Evolutionary conservation across 257 asterid genomes (phyloP).

Genomic region (Coffea eugenioides): DNA sequence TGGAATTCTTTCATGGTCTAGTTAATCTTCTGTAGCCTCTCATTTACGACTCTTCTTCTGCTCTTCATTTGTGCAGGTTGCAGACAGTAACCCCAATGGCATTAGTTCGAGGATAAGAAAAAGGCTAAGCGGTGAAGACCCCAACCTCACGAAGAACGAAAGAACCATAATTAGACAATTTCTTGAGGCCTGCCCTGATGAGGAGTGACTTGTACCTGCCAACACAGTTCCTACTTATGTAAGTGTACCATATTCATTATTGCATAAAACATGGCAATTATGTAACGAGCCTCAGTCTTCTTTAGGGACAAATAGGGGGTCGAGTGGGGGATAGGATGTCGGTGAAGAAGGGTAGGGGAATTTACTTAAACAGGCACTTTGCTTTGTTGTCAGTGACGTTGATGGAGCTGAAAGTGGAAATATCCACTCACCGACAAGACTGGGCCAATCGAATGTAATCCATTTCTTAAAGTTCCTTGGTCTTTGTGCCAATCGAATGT

Average conservation of each 20-base stretch:
- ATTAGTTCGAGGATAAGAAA: slow-evolving; percentile 43
- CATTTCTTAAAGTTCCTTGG: too few species aligned
- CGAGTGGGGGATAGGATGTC: background rate
- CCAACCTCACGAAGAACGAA: slow-evolving; percentile 57
- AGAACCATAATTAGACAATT: slow-evolving; percentile 53
- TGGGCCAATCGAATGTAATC: background rate
- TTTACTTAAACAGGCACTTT: background rate
- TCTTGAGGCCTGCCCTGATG: slow-evolving; percentile 57
- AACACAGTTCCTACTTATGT: background rate
- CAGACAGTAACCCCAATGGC: slow-evolving; percentile 41
- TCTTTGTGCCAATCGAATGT: too few species aligned
- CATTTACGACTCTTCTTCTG: background rate
- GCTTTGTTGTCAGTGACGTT: background rate
- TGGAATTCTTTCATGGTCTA: background rate
- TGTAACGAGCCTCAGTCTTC: background rate
- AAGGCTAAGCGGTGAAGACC: slow-evolving; percentile 63
- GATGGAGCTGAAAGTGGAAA: background rate
- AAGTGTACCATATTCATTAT: background rate
- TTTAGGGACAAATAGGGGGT: background rate
- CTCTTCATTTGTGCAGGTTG: slow-evolving; percentile 44
- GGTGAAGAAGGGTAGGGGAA: background rate
- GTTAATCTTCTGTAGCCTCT: background rate
- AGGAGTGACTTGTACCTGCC: slow-evolving; percentile 27
- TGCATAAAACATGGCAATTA: background rate
- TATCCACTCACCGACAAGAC: too few species aligned